A percentile compares a stretch with the other conserved stretches of the same genome.
These are phyloP conservation scores for Pythium periplocum DNA, from an alignment of 352 stramenopile genomes.

Conservation along the genomic window DNA sequence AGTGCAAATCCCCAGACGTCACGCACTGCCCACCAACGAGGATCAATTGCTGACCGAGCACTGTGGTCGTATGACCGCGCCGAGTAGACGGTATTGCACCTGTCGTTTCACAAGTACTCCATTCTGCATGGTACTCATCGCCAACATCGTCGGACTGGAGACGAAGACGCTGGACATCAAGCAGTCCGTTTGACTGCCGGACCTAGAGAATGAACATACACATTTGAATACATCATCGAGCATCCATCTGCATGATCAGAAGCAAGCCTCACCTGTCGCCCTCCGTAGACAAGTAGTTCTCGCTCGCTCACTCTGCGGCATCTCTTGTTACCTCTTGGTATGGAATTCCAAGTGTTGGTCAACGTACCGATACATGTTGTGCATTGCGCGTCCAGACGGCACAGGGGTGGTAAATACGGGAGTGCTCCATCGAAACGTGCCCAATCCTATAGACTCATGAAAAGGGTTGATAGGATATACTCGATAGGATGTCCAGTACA, in stretches of 20 bases:
- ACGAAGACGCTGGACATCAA: constrained; percentile 41
- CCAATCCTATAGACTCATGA: background rate
- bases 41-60: constrained; percentile 49
- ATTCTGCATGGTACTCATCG: constrained; percentile 7
- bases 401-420: constrained; percentile 13
- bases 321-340: no score
- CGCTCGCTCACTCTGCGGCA: constrained; percentile 1
- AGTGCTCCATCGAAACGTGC: constrained; percentile 55
- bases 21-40: constrained; percentile 61
- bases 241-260: background rate
- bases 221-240: background rate
- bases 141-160: background rate
- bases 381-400: constrained; percentile 44
- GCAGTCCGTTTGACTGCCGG: constrained; percentile 51
- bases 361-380: constrained; percentile 43
- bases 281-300: constrained; percentile 59
- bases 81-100: constrained; percentile 27
- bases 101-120: background rate
- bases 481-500: background rate
- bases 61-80: constrained; percentile 55
- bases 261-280: constrained; percentile 38
- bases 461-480: no score
- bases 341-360: no score
- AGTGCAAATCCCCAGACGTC: constrained; percentile 34
- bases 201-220: constrained; percentile 30